phyloP scores from a whole-genome alignment of 164 flowering plant species.

The Vitis rotundifolia region DNA sequence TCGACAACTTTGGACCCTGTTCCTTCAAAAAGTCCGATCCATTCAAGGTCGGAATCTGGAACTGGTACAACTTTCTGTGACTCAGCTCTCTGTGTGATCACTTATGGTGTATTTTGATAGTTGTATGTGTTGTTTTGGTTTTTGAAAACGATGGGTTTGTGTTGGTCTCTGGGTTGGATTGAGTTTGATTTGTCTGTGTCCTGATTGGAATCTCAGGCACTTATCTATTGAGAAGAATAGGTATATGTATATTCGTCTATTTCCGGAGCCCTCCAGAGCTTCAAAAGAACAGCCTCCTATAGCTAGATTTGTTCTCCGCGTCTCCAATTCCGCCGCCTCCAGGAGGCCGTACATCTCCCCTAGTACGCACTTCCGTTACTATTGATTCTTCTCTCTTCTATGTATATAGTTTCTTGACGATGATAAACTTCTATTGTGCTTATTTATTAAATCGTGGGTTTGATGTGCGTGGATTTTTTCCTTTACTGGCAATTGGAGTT shows the following conservation, averaged over 20 bases:
- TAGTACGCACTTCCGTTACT: conserved; percentile 25
- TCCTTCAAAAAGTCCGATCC: conserved; percentile 79
- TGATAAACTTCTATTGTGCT: no score
- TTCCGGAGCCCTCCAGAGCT: conserved; percentile 66
- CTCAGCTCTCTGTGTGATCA: not conserved
- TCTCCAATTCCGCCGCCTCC: conserved; percentile 45
- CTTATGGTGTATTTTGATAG: not conserved
- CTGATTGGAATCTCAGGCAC: conserved; percentile 41
- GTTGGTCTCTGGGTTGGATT: not conserved
- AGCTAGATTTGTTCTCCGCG: conserved; percentile 71
- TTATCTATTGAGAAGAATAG: conserved; percentile 83
- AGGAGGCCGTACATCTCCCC: conserved; percentile 68
- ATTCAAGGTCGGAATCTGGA: conserved; percentile 89
- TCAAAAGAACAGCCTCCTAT: conserved; percentile 84
- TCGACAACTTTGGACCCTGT: conserved; percentile 72
- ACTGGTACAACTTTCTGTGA: conserved; percentile 50
- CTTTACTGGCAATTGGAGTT: no score
- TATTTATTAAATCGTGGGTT: no score
- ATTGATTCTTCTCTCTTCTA: not conserved
- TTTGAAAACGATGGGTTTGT: not conserved
- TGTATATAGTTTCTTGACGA: not conserved
- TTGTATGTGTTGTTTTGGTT: not conserved
- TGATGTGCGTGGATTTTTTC: no score
- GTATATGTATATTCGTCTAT: conserved; percentile 61
- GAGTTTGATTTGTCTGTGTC: not conserved